Base-by-base conservation (phyloP, 83 land plant genomes). In the Larix sibirica region DNA sequence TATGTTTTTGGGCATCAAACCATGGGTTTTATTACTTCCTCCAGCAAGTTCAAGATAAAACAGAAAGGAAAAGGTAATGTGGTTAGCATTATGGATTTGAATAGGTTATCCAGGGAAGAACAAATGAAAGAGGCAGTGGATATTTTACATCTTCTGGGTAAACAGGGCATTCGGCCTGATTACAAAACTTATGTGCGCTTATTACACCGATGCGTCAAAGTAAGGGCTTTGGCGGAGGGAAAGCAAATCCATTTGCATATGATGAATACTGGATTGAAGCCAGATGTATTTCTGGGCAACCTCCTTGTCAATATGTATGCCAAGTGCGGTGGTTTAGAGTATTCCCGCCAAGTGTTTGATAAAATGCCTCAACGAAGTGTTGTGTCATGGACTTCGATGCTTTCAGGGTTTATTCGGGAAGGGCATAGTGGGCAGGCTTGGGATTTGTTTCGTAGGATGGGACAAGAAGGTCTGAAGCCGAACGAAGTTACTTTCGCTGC, bases 191-290 rank as follows among this genome's bases (percentile, higher is more conserved):
- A 50, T 10, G 56, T 50, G 13, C 14, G 56, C 3, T 50, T 50
- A 50, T 50, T 50, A 50, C 56, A 50, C 56, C 9, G 56, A 50
- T 50, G 56, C 56, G 13, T 50, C 56, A 50, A 50, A 50, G 56
- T 50, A 50, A 50, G 56, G 10, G 56, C 13, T 10, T 3, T 50
- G 56, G 56, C 13, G 12, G 56, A 79, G 83, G 86, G 86, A 4
- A 56, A 79, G 23, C 61, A 79, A 79, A 75, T 85, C 23, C 86
- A 85, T 18, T 16, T 21, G 10, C 38, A 85, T 61, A 81, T 81
- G n/a, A 64, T 63, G 20, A 24, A 81, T 31, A 81, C 67, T 58
- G 62, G 80, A 42, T n/a, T 64, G 21, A 24, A 64, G 26, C 23
- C 26, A 8, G 67, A 64, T 64, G 26, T n/a, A n/a, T n/a, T 64